Base-by-base conservation (phyloP, 75 land plant genomes). In the Larix kaempferi region DNA sequence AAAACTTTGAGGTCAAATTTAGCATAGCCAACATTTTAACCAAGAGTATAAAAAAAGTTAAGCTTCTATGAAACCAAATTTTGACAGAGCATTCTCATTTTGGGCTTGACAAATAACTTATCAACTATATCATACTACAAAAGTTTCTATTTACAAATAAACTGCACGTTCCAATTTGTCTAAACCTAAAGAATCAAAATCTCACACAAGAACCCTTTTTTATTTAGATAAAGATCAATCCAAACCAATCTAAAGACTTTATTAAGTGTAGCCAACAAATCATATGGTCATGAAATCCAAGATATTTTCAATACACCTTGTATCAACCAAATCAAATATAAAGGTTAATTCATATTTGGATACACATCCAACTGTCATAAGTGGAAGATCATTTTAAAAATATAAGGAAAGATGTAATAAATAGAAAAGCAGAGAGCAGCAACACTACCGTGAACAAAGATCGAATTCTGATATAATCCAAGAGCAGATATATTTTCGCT, bases 401-500 rank as follows among this genome's bases (percentile, higher is more conserved):
- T 69, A 19, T 41, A 10, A 21, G 23, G 21, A 69, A 16, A 69
- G 37, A 39, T 4, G 39, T 17, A 17, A 62, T 39, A 64, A 52
- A 69, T 3, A 41, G 72, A 69, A n/a, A 25, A 35, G n/a, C 37
- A 71, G 22, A 37, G 62, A 80, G 2, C 63, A 63, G 76, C 69
- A 26, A 62, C 15, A 39, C 82, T 54, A 91, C 89, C 77, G 0
- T 91, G 79, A 23, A 84, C 76, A 82, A 94, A 97, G 71, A 97
- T 97, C 16, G 99, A 98, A 73, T 91, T 97, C 85, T 97, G 99
- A 25, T 98, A 97, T 58, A 97, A 81, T 7, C 98, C 99, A 64
- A 97, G 93, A 35, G 99, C 99, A 77, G 99, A 97, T 98, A 97
- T 94, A 76, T 97, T 97, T 37, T 98, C 99, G 72, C 99, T 98